Base-by-base conservation (phyloP, 2,329 filamentous ascomycete species). In the Teratosphaeria nubilosa region DNA sequence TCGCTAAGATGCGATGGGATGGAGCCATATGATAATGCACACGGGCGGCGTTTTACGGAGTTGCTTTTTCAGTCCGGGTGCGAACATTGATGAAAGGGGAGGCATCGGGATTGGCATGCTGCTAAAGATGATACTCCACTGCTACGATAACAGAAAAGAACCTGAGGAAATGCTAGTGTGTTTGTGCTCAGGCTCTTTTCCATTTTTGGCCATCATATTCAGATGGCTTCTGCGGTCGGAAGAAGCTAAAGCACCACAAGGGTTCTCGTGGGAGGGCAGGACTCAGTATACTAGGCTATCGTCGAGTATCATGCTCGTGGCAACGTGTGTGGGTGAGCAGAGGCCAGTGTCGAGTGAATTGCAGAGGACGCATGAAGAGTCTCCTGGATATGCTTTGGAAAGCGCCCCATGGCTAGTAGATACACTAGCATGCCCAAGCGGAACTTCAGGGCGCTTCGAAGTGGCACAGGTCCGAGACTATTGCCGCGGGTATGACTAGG, bases 401-500 rank as follows among this genome's bases (percentile, higher is more conserved):
- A 4, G 27, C 5, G 27, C 27, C 7, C 27, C 27, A 7, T 27
- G 27, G 27, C 27, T 27, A 7, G 5, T 27, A 7, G 5, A 4
- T 27, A 27, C 27, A 7, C 10, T 37, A 9, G 34, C 34, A 37
- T 37, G 10, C 11, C 34, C 34, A 37, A 37, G 16, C 16, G 10
- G 5, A 37, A 4, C 34, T 27, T 27, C 27, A 27, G 27, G 27
- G 7, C 27, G 7, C 27, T 84, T 1, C 78, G 78, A 0, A 70
- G 72, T 0, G 73, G 70, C 4, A 73, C 78, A 9, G 78, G 83
- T 63, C 73, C 77, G 0, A 68, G 77, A 1, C 73, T 77, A 30
- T n/a, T n/a, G 75, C 80, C n/a, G 82, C 82, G 0, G 80, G 75
- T 0, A 71, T 79, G 56, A 73, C n/a, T n/a, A n/a, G n/a, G n/a